phyloP scores from a whole-genome alignment of 2,329 filamentous ascomycete genomes.

The Ceratocystis destructans region DNA sequence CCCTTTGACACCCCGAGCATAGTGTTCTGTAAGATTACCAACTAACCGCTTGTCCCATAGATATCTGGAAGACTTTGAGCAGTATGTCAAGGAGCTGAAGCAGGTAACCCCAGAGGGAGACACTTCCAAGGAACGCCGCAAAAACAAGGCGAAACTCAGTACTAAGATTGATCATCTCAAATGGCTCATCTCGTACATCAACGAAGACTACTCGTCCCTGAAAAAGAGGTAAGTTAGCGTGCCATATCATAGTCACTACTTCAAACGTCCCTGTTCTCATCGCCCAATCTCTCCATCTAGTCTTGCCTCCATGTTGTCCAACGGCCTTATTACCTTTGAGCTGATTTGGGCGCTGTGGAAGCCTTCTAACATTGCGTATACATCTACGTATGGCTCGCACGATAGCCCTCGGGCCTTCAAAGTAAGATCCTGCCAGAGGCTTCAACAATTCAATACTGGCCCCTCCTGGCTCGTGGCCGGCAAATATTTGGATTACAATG shows the following conservation, averaged over 20 bases:
- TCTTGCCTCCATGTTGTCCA: conserved; percentile 65
- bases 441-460: conserved; percentile 27
- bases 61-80: conserved; percentile 65
- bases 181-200: conserved; percentile 60
- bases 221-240: conserved; percentile 43
- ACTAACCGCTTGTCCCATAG: conserved; percentile 27
- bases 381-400: conserved; percentile 59
- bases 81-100: conserved; percentile 50
- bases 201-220: conserved; percentile 63
- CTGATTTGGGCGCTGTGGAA: conserved; percentile 82
- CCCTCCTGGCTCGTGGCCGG: background rate
- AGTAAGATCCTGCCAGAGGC: conserved; percentile 61
- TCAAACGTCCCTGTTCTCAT: too few relatives aligned
- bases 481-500: background rate
- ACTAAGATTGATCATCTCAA: conserved; percentile 54
- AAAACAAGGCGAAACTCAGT: conserved; percentile 44
- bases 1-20: background rate
- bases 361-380: conserved; percentile 66
- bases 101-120: conserved; percentile 29
- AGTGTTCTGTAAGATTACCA: background rate
- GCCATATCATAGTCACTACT: too few relatives aligned
- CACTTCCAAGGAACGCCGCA: conserved; percentile 33
- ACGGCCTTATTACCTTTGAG: conserved; percentile 77
- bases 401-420: conserved; percentile 75
- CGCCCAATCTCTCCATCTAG: conserved; percentile 28